phyloP scores from a whole-genome alignment of 2,329 filamentous ascomycete species.

The Fusarium humuli region DNA sequence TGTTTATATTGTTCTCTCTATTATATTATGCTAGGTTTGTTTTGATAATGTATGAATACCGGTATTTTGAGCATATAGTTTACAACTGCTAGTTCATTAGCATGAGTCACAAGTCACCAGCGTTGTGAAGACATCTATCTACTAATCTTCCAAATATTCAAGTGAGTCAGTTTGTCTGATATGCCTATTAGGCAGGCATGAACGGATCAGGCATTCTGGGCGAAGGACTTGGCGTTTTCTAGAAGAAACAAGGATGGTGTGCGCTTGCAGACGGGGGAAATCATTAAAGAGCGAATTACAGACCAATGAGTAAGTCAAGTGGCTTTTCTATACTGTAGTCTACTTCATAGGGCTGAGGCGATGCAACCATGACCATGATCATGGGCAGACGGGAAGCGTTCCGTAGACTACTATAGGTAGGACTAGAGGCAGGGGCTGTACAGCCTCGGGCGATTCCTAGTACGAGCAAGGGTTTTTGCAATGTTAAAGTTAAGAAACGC shows the following conservation, averaged over 20 bases:
- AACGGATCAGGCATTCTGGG: neutral
- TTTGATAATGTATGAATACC: constrained; percentile 25
- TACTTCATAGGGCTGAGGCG: constrained; percentile 32
- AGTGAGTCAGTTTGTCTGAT: constrained; percentile 5
- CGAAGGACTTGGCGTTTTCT: constrained; percentile 20
- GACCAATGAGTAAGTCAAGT: neutral
- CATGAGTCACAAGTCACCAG: neutral
- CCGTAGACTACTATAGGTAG: neutral
- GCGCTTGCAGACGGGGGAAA: constrained; percentile 7
- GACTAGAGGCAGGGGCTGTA: constrained; percentile 19
- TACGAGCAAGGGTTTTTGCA: constrained; percentile 1
- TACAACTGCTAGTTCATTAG: neutral
- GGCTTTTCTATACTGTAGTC: neutral
- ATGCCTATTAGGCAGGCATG: constrained; percentile 20
- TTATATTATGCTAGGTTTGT: neutral
- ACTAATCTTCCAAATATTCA: neutral
- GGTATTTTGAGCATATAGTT: neutral
- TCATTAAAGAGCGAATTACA: neutral
- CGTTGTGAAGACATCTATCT: neutral
- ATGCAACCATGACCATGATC: constrained; percentile 14
- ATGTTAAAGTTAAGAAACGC: constrained; percentile 5
- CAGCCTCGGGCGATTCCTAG: constrained; percentile 34
- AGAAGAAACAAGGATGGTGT: constrained; percentile 28
- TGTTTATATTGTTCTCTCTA: constrained; percentile 20
- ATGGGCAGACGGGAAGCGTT: neutral